phyloP scores from a whole-genome alignment of 345 rosid species.

The Eucalyptus caleyi region DNA sequence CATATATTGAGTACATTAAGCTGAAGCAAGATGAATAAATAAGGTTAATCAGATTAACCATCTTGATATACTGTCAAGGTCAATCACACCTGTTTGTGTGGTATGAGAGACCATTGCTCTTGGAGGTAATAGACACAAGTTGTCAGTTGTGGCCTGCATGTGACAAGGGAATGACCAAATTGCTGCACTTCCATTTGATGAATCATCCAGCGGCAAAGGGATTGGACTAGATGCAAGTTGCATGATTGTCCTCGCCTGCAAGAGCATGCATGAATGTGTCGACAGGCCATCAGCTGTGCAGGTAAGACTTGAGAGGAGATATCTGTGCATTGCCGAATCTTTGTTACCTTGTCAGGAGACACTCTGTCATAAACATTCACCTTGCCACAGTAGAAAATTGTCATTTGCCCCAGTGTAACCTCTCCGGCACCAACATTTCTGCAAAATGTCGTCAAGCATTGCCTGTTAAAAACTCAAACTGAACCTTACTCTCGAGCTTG shows the following conservation, averaged over 20 bases:
- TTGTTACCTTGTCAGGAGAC: constrained; percentile 76
- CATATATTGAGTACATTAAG: not conserved
- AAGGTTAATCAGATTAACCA: not conserved
- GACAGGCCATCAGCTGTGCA: constrained; percentile 20
- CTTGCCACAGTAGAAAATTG: constrained; percentile 88
- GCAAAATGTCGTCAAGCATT: not conserved
- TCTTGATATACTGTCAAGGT: not conserved
- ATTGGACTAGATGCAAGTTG: constrained; percentile 65
- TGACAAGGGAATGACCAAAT: constrained; percentile 20
- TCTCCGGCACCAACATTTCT: constrained; percentile 39
- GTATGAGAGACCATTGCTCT: constrained; percentile 22
- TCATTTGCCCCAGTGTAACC: constrained; percentile 56
- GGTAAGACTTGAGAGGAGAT: constrained; percentile 8
- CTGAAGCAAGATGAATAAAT: not conserved
- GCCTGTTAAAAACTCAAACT: not conserved
- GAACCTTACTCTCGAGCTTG: not conserved
- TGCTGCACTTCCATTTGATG: constrained; percentile 16
- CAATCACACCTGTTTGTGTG: constrained; percentile 44
- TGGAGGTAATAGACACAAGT: constrained; percentile 14
- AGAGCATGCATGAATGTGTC: constrained; percentile 25
- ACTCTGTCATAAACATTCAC: constrained; percentile 83
- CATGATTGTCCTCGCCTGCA: constrained; percentile 83
- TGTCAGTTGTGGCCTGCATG: constrained; percentile 17
- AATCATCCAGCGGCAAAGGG: constrained; percentile 37
- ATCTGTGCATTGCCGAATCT: constrained; percentile 17